A percentile compares a stretch with the other conserved stretches of the same genome.
Conservation (phyloP, 805 yeast species). For the Metschnikowia amazonensis region DNA sequence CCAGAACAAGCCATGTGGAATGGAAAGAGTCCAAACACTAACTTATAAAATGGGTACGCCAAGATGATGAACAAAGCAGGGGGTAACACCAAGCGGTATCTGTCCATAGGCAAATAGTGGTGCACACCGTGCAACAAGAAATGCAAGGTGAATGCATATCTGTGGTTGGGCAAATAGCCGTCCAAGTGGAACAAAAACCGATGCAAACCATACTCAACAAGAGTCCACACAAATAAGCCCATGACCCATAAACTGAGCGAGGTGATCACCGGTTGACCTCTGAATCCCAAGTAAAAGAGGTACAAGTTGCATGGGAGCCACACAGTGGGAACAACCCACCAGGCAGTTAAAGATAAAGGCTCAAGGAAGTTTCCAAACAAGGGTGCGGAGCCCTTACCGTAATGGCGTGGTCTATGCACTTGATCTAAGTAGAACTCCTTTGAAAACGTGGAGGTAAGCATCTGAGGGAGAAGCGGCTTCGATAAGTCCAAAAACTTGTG, state of each 20-base stretch:
- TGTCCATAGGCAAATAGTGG: conserved; percentile 97
- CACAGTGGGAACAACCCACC: conserved; percentile 85
- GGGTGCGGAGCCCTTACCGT: conserved; percentile 95
- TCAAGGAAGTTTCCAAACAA: conserved; percentile 92
- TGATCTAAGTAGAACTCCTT: conserved; percentile 93
- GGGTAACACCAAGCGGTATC: conserved; percentile 89
- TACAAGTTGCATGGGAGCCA: conserved; percentile 84
- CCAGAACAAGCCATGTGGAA: conserved; percentile 84
- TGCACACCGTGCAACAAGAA: conserved; percentile 94
- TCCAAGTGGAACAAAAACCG: conserved; percentile 94
- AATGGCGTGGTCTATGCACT: conserved; percentile 96
- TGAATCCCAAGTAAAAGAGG: conserved; percentile 57
- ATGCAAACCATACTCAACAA: conserved; percentile 83
- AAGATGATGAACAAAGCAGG: conserved; percentile 76
- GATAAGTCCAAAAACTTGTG: conserved; percentile 85
- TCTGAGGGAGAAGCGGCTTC: conserved; percentile 78
- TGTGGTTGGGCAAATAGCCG: conserved; percentile 76
- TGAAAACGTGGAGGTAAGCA: conserved; percentile 66
- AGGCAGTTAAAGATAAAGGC: conserved; percentile 85
- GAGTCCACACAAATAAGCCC: conserved; percentile 92
- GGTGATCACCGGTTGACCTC: conserved; percentile 41
- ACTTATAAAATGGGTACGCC: conserved; percentile 73
- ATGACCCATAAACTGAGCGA: conserved; percentile 60
- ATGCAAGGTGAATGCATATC: conserved; percentile 71
- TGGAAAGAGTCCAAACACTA: conserved; percentile 76